A percentile compares a stretch with the other conserved stretches of the same genome.
phyloP scores from a whole-genome alignment of 139 green algal genomes.

The Chlorella sp. region DNA sequence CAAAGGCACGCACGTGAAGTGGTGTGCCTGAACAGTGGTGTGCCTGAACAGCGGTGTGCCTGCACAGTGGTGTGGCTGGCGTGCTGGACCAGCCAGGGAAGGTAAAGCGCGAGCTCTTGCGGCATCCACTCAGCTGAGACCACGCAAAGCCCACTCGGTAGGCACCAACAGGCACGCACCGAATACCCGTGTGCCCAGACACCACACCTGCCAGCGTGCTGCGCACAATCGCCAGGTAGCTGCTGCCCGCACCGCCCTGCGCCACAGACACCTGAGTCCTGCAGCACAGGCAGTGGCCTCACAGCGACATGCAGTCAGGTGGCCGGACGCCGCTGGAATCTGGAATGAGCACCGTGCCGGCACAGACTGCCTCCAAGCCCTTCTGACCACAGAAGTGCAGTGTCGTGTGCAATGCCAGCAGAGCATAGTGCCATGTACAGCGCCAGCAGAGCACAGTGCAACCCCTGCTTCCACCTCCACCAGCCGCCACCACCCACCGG shows the following conservation, averaged over 20 bases:
- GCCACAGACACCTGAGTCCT: conserved; percentile 24
- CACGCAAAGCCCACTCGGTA: too few species aligned
- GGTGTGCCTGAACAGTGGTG: not conserved
- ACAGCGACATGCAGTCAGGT: not conserved
- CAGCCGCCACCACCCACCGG: not conserved
- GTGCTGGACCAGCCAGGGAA: too few species aligned
- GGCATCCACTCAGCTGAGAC: too few species aligned
- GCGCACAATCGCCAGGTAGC: not conserved
- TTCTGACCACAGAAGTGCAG: too few species aligned
- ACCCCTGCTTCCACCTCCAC: not conserved
- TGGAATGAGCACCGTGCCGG: not conserved
- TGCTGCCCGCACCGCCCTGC: not conserved
- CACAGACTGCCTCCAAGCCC: not conserved
- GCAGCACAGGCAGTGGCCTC: not conserved
- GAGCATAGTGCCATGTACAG: too few species aligned
- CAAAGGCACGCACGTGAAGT: not conserved
- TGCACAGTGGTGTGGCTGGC: not conserved
- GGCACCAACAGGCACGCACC: not conserved
- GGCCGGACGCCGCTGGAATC: too few species aligned
- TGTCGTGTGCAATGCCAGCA: too few species aligned
- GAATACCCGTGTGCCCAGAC: not conserved
- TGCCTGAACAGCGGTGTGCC: not conserved
- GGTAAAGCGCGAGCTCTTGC: too few species aligned
- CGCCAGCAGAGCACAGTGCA: too few species aligned
- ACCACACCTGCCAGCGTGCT: conserved; percentile 4